Conservation (phyloP, 495 filamentous ascomycete species). For the Darksidea phi region DNA sequence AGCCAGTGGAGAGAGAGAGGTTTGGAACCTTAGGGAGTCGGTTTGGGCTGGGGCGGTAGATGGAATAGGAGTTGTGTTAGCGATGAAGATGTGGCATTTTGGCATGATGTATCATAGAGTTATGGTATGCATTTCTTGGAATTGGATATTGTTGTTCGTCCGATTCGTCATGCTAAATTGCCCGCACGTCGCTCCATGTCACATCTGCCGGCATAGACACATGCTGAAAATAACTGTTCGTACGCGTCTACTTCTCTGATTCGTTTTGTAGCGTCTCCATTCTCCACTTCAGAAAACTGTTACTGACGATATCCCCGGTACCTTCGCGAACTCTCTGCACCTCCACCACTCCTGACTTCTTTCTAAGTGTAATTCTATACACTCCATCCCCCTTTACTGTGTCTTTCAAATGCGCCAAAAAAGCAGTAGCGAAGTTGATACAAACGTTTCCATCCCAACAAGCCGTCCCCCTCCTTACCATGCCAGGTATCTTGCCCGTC, state of each 20-base stretch:
- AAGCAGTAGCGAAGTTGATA: constrained; percentile 77
- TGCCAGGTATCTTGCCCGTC: constrained; percentile 70
- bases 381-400: constrained; percentile 70
- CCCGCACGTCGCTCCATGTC: too few relatives aligned
- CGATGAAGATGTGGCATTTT: too few relatives aligned
- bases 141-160: too few relatives aligned
- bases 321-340: constrained; percentile 70
- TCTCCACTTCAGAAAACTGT: constrained; percentile 74
- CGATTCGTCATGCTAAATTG: too few relatives aligned
- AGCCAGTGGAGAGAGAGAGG: constrained; percentile 19
- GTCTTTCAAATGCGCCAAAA: constrained; percentile 72
- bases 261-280: constrained; percentile 3
- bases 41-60: constrained; percentile 26
- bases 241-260: too few relatives aligned
- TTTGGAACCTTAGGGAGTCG: constrained; percentile 31
- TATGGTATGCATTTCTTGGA: too few relatives aligned
- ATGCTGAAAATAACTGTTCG: too few relatives aligned
- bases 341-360: constrained; percentile 62
- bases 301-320: constrained; percentile 72
- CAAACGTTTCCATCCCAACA: constrained; percentile 88
- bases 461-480: constrained; percentile 62
- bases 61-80: too few relatives aligned
- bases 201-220: too few relatives aligned
- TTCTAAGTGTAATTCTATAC: constrained; percentile 69
- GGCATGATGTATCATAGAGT: too few relatives aligned